These are phyloP conservation scores for Naegleria gruberi DNA, from an alignment of 208 protist species.

Conservation along the genomic window DNA sequence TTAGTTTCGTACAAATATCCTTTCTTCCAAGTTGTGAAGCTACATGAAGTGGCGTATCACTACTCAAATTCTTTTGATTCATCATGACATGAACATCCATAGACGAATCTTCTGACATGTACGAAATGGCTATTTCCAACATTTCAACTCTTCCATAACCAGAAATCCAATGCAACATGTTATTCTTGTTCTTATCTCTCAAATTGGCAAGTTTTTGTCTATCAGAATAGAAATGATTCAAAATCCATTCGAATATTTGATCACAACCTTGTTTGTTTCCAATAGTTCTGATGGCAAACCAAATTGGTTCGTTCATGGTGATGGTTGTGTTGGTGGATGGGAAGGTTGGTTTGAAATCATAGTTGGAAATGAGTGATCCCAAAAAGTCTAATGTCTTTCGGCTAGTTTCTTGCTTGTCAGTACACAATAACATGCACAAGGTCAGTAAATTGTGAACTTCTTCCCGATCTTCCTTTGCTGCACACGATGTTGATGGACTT, in stretches of 20 bases:
- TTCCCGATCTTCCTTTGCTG: neutral
- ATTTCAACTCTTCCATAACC: neutral
- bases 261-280: neutral
- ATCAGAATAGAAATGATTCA: neutral
- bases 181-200: neutral
- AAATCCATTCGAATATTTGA: neutral
- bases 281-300: neutral
- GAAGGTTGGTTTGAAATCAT: neutral
- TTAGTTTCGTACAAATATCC: neutral
- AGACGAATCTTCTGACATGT: neutral
- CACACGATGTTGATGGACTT: neutral
- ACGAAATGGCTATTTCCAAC: neutral
- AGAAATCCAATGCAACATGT: neutral
- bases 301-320: neutral
- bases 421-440: neutral
- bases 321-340: neutral
- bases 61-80: neutral
- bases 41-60: neutral
- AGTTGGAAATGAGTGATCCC: neutral
- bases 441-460: neutral
- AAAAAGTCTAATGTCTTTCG: neutral
- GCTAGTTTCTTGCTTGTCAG: neutral
- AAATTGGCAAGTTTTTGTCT: neutral
- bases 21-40: neutral
- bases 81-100: neutral